phyloP scores from a whole-genome alignment of 805 yeast species.

The Yamadazyma nakazawae region DNA sequence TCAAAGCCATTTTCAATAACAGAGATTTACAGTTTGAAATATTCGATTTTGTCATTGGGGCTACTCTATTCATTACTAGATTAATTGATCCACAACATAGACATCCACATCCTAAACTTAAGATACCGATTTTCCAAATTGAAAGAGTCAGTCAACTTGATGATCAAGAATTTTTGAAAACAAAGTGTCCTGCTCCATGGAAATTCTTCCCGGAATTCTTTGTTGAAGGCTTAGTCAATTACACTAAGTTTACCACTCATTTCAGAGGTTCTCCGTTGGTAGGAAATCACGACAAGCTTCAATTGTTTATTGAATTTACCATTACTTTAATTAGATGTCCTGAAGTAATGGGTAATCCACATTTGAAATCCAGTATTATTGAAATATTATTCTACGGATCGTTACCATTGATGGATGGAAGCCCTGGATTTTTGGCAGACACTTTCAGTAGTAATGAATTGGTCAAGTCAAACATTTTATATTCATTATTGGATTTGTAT shows the following conservation, averaged over 20 bases:
- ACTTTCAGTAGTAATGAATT: constrained; percentile 62
- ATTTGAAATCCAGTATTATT: constrained; percentile 79
- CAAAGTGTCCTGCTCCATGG: constrained; percentile 70
- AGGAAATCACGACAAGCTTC: constrained; percentile 48
- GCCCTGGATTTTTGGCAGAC: constrained; percentile 71
- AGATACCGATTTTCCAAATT: constrained; percentile 54
- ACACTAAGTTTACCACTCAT: constrained; percentile 58
- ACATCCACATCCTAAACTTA: constrained; percentile 52
- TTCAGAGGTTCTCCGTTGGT: constrained; percentile 57
- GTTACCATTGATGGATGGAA: constrained; percentile 49
- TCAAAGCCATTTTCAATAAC: constrained; percentile 61
- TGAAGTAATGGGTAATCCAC: constrained; percentile 86
- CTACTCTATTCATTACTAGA: constrained; percentile 66
- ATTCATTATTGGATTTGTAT: constrained; percentile 83
- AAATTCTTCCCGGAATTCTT: constrained; percentile 81
- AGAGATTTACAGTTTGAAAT: constrained; percentile 58
- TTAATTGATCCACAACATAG: constrained; percentile 68
- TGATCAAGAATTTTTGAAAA: constrained; percentile 66
- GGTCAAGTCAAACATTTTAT: constrained; percentile 64
- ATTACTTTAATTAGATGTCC: constrained; percentile 79
- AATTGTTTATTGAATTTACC: constrained; percentile 63
- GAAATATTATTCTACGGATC: constrained; percentile 79
- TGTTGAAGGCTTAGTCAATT: constrained; percentile 77
- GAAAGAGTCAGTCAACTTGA: constrained; percentile 65
- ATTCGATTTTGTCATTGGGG: constrained; percentile 75